Percentiles rank a stretch among this genome's conserved stretches.
These are phyloP conservation scores for Asparagopsis taxiformis DNA, from an alignment of 31 red algal genomes.

Conservation along the genomic window DNA sequence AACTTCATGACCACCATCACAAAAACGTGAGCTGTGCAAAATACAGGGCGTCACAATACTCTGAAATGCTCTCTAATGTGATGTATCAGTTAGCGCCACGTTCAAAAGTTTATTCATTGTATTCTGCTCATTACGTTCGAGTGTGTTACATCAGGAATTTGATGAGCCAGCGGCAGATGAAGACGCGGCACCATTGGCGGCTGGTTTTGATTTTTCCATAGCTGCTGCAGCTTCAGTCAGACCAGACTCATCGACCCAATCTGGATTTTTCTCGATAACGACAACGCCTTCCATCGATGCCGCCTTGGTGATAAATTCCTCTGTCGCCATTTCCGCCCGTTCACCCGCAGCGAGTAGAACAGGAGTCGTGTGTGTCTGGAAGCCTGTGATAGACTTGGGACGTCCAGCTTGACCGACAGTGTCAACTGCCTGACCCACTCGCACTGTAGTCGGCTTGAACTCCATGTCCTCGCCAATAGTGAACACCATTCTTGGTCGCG, in stretches of 20 bases:
- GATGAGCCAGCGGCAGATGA: no score
- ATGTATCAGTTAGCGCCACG: no score
- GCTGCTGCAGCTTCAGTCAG: conserved; percentile 36
- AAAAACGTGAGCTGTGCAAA: no score
- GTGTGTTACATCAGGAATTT: no score
- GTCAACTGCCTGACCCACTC: conserved; percentile 97
- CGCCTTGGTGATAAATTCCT: conserved; percentile 74
- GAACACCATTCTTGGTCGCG: conserved; percentile 84
- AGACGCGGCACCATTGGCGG: no score
- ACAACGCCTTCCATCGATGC: conserved; percentile 88
- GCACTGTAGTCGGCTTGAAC: conserved; percentile 69
- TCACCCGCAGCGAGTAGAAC: conserved; percentile 90
- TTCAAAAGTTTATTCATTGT: no score
- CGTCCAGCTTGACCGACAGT: conserved; percentile 95
- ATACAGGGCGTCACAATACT: no score
- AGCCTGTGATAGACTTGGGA: conserved; percentile 94
- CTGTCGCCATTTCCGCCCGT: conserved; percentile 91
- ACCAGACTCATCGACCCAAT: conserved; percentile 69
- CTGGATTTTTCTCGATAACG: conserved; percentile 83
- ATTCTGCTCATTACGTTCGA: no score
- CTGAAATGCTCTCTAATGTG: no score
- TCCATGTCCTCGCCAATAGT: conserved; percentile 92
- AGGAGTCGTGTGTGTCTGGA: conserved; percentile 96
- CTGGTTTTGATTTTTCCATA: no score
- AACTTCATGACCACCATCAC: no score